phyloP scores from a whole-genome alignment of 129 eudicot species.

The Dittrichia graveolens region DNA sequence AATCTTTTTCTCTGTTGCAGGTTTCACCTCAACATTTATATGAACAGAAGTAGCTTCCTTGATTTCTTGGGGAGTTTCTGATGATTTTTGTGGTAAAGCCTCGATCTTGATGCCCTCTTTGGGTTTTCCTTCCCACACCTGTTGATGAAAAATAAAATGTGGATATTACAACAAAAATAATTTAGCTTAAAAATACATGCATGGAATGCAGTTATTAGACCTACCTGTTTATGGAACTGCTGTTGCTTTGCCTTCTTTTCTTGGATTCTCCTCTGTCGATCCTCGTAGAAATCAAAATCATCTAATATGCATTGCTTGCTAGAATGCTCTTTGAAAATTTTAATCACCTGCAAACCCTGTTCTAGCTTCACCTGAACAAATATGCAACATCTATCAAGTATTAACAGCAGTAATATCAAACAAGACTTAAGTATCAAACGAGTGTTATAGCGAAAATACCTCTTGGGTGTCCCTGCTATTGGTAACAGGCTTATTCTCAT shows the following conservation, averaged over 20 bases:
- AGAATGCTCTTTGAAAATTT: constrained; percentile 65
- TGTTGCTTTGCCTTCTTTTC: constrained; percentile 77
- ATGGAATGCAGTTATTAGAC: background rate
- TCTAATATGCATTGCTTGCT: constrained; percentile 74
- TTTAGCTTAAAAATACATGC: background rate
- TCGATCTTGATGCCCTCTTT: constrained; percentile 42
- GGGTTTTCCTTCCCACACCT: constrained; percentile 68
- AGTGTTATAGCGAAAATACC: constrained; percentile 30
- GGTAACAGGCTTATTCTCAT: constrained; percentile 85
- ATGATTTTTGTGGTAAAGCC: constrained; percentile 31
- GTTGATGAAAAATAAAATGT: no score
- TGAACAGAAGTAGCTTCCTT: constrained; percentile 35
- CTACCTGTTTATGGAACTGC: constrained; percentile 67
- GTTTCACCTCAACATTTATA: constrained; percentile 39
- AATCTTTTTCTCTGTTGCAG: constrained; percentile 36
- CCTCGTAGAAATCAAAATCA: constrained; percentile 86
- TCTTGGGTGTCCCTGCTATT: constrained; percentile 92
- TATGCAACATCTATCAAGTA: background rate
- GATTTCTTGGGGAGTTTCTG: constrained; percentile 33
- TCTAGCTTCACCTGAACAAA: constrained; percentile 66
- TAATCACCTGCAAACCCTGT: constrained; percentile 69
- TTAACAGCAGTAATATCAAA: background rate
- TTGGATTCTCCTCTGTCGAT: constrained; percentile 64
- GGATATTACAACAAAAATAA: background rate
- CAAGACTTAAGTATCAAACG: background rate